Evolutionary conservation across 257 asterid species (phyloP).

Genomic region (Petunia secreta): DNA sequence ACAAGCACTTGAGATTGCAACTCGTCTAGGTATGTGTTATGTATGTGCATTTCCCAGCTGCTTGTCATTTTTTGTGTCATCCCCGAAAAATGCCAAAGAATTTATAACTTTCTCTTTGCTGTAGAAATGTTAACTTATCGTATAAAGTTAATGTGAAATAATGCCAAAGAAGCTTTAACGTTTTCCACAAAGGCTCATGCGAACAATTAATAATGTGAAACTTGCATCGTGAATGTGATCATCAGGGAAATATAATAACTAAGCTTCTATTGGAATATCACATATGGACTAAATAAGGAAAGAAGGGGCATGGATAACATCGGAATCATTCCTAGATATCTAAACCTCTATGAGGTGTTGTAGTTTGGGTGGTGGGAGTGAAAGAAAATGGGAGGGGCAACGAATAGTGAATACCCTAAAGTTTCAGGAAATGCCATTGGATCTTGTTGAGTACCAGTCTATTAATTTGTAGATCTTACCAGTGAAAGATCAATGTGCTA

Average conservation of each 20-base stretch:
- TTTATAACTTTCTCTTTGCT: neutral
- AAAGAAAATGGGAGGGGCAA: neutral
- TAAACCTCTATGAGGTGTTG: constrained; percentile 8
- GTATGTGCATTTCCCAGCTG: constrained; percentile 3
- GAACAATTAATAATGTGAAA: neutral
- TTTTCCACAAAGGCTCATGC: neutral
- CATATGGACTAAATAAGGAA: neutral
- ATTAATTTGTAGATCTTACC: neutral
- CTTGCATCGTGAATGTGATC: constrained; percentile 14
- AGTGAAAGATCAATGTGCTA: neutral
- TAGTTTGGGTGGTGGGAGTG: constrained; percentile 7
- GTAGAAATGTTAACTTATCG: constrained; percentile 6
- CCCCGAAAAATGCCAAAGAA: too few relatives aligned
- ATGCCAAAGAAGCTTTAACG: neutral
- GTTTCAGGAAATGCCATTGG: neutral
- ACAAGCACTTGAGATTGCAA: constrained; percentile 55
- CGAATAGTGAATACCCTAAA: neutral
- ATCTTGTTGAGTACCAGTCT: neutral
- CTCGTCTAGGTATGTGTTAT: constrained; percentile 57
- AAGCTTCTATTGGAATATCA: constrained; percentile 11
- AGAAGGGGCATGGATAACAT: constrained; percentile 1
- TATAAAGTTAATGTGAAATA: neutral
- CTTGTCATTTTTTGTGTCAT: neutral
- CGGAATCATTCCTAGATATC: neutral
- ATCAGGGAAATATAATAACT: neutral